Percentiles rank a stretch among this genome's conserved stretches.
Evolutionary conservation across 2,329 filamentous ascomycete species (phyloP).

Genomic region (Dryadomyces quercus-mongolicae): DNA sequence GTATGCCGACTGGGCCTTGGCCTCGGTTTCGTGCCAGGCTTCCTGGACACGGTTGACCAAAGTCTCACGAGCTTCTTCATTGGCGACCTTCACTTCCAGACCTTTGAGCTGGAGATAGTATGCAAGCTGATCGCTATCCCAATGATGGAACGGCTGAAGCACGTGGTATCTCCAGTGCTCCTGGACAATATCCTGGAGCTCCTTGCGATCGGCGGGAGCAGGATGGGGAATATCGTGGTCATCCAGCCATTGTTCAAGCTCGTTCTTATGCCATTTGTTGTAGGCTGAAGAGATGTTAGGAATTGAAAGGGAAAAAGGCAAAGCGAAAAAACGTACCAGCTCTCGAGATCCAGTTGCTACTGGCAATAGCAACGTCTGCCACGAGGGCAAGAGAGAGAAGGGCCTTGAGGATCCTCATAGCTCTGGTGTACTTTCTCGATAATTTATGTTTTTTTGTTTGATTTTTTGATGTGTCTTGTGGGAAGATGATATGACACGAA

Average conservation of each 20-base stretch:
- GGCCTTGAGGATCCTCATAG: constrained; percentile 62
- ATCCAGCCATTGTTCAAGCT: constrained; percentile 92
- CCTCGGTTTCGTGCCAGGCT: constrained; percentile 69
- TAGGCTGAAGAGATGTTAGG: constrained; percentile 48
- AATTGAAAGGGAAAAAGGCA: constrained; percentile 24
- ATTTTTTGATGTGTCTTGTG: not conserved
- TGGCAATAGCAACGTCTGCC: constrained; percentile 51
- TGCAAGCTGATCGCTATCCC: constrained; percentile 58
- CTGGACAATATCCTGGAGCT: constrained; percentile 83
- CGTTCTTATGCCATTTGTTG: constrained; percentile 98
- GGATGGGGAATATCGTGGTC: constrained; percentile 88
- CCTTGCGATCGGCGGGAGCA: constrained; percentile 80
- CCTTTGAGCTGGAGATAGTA: constrained; percentile 61
- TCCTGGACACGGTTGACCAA: constrained; percentile 58
- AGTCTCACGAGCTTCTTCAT: constrained; percentile 56
- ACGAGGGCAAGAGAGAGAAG: constrained; percentile 61
- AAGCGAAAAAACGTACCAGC: constrained; percentile 52
- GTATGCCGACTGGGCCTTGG: constrained; percentile 62
- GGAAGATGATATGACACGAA: not conserved
- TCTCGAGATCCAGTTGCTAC: constrained; percentile 77
- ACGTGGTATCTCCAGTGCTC: constrained; percentile 78
- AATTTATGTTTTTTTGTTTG: too few relatives aligned
- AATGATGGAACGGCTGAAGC: constrained; percentile 61
- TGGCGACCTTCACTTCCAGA: constrained; percentile 52
- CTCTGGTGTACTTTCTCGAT: not conserved